Evolutionary conservation across 805 yeast species (phyloP), one percentile per base, ranked within the genome.

Genomic region (Ogataea zsoltii): DNA sequence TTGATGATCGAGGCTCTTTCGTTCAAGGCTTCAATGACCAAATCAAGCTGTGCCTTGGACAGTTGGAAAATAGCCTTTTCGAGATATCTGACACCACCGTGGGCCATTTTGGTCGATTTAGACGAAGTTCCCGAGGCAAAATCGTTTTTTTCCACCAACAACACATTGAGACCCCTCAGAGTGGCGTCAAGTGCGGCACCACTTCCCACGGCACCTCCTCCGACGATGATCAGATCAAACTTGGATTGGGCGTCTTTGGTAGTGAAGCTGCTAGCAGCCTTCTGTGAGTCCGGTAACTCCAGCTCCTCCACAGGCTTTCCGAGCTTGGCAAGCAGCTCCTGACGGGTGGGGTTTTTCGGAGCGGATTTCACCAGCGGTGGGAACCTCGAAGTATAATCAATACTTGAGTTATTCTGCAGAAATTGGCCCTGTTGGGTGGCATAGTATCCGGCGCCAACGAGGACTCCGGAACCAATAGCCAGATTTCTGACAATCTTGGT

Each of bases 201-300:
- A 4, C 96, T 73, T 51, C 98, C 98, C 13, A 94, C 84, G 32
- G 97, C 97, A 63, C 98, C 98, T 55, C 97, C 97, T 50, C 98
- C 98, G 55, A 92, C 82, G 55, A 91, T 75, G 53, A 91, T 69
- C n/a, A 91, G 77, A 63, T 92, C 97, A 60, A 78, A 83, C 61
- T 83, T 76, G 42, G 77, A 66, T 38, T 71, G 60, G 47, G 75
- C 56, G 62, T 75, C 66, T 17, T 50, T 50, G 11, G 53, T 41
- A 10, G 54, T 29, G 19, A 55, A 46, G 17, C 33, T 25, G 5
- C 45, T 45, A 6, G 42, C 44, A 1, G 47, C 34, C 7, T 43
- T 41, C 13, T 42, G 35, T 1, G 30, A 15, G 10, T 48, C 31
- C n/a, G 48, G 21, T 7, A 44, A 38, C 16, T 45, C 52, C 3